Conservation (phyloP, 2,329 filamentous ascomycete species). For the Fusarium phyllophilum region DNA sequence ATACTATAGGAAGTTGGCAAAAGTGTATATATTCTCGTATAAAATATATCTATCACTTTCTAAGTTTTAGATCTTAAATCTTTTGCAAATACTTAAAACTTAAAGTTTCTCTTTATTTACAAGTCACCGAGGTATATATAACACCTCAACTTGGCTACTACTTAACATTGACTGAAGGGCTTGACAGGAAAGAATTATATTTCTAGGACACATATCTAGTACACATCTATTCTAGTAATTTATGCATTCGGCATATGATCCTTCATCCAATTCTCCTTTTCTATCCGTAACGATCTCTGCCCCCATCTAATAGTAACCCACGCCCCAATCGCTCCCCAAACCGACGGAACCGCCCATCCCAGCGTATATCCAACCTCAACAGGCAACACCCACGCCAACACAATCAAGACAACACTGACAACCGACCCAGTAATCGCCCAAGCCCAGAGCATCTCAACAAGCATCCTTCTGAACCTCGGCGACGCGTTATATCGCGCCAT, state of each 20-base stretch:
- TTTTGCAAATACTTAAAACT: no score
- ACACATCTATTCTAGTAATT: not conserved
- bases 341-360: conserved; percentile 19
- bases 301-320: conserved; percentile 28
- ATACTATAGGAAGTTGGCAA: no score
- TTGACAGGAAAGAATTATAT: not conserved
- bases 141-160: no score
- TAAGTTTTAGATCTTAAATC: no score
- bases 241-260: not conserved
- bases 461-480: conserved; percentile 22
- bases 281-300: conserved; percentile 28
- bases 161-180: fast-evolving
- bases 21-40: no score
- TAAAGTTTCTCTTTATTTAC: no score
- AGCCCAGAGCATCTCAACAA: conserved; percentile 21
- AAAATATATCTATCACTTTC: no score
- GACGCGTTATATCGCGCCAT: conserved; percentile 24
- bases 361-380: conserved; percentile 21
- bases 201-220: not conserved
- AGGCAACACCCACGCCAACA: conserved; percentile 7
- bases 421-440: conserved; percentile 14
- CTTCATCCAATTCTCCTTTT: conserved; percentile 16
- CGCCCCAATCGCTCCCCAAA: conserved; percentile 24
- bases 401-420: conserved; percentile 8
- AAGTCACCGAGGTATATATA: no score